Conservation (phyloP, 2,329 filamentous ascomycete species). For the Tolypocladium pustulatum region DNA sequence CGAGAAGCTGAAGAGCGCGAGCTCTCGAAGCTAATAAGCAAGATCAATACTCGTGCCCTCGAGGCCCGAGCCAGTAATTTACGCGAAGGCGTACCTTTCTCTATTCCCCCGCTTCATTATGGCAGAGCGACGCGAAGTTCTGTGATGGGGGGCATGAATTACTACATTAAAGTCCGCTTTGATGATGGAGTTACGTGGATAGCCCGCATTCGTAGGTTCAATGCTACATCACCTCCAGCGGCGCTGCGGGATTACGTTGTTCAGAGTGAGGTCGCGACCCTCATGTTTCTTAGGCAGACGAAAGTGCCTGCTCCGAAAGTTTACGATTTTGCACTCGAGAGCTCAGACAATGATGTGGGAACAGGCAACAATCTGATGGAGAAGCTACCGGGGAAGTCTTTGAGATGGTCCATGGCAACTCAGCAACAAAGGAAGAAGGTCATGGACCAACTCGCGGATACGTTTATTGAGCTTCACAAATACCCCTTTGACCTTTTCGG, state of each 20-base stretch:
- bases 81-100: constrained; percentile 22
- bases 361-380: constrained; percentile 31
- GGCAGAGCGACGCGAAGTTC: constrained; percentile 20
- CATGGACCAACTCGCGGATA: constrained; percentile 25
- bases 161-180: constrained; percentile 29
- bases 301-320: constrained; percentile 25
- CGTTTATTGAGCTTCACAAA: constrained; percentile 26
- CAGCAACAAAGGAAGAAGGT: constrained; percentile 21
- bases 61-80: constrained; percentile 21
- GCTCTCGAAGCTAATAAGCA: constrained; percentile 20
- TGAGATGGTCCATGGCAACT: constrained; percentile 23
- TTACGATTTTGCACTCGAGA: constrained; percentile 22
- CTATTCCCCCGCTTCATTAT: constrained; percentile 24
- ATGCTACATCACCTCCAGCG: constrained; percentile 26
- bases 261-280: constrained; percentile 28
- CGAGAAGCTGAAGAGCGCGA: constrained; percentile 22
- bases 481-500: constrained; percentile 25
- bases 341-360: constrained; percentile 20
- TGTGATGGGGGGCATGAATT: constrained; percentile 35
- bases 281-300: constrained; percentile 26
- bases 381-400: constrained; percentile 25
- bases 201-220: constrained; percentile 27
- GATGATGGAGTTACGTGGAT: constrained; percentile 32
- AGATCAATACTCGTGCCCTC: constrained; percentile 25
- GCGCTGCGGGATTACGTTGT: constrained; percentile 23